Conservation (phyloP, 2,329 filamentous ascomycete species). For the Arthrinium phaeospermum region DNA sequence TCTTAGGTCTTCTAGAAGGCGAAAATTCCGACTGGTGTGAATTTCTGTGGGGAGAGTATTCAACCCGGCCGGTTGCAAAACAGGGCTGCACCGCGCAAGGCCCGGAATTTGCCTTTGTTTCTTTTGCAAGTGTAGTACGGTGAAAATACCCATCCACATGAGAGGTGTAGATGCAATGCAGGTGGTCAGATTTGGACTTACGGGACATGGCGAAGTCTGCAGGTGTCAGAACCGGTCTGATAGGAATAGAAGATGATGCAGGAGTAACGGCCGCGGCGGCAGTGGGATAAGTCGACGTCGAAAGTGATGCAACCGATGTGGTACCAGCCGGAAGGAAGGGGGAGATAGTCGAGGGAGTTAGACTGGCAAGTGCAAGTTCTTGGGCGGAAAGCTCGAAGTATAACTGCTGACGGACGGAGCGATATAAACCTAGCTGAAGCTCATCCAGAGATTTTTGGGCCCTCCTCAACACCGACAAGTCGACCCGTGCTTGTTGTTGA, state of each 20-base stretch:
- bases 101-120: not conserved
- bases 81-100: not conserved
- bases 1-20: constrained; percentile 45
- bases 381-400: constrained; percentile 21
- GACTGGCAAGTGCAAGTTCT: constrained; percentile 17
- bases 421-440: constrained; percentile 20
- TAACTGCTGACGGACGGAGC: constrained; percentile 12
- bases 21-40: not conserved
- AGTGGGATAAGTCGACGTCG: not conserved
- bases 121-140: not conserved
- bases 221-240: not conserved
- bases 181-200: not conserved
- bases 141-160: not conserved
- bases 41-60: constrained; percentile 18
- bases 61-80: not conserved
- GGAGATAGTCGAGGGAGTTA: constrained; percentile 2
- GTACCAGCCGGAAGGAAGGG: not conserved
- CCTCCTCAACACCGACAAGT: constrained; percentile 16
- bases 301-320: not conserved
- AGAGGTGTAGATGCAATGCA: not conserved
- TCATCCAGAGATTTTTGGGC: constrained; percentile 16
- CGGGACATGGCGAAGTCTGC: constrained; percentile 6
- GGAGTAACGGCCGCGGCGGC: not conserved
- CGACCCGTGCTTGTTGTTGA: constrained; percentile 12
- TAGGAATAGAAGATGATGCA: not conserved